Evolutionary conservation across 176 grass and related monocot genomes (phyloP), one percentile per base, ranked within the genome.

Genomic region (Oryza officinalis): DNA sequence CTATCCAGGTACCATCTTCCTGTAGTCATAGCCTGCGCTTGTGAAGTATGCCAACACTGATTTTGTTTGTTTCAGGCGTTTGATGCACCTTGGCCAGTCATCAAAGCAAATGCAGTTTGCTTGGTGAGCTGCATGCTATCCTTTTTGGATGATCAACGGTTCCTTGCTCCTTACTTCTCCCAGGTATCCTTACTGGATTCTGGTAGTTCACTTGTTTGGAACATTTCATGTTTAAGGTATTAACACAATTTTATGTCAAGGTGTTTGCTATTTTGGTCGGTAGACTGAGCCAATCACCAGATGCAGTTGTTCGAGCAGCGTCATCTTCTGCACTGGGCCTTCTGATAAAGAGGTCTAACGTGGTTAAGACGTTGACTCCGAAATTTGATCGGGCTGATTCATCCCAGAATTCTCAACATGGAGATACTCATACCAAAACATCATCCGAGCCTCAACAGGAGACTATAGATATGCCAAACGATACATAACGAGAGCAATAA

Each of bases 31-130:
- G 25, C 64, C 61, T 45, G n/a, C 37, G 6, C 54, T 79, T 87
- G 27, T 80, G 64, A 74, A 88, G 22, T 22, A 69, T 64, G 35
- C 71, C 5, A 13, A 77, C 37, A 72, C 7, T 64, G 13, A 71
- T 89, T 78, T 83, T 82, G 49, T 59, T 85, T 68, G 65, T 81
- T 82, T 30, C 81, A 98, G 96, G 96, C 93, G 83, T 98, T 98
- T 78, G 96, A 95, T 86, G 93, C 91, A 31, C 93, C 87, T 88
- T 98, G 96, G 96, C 89, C 93, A 3, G 72, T 98, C 66, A 98
- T 98, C 79, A 88, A 93, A 88, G 96, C 93, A 78, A 98, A 98
- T 65, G 96, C 96, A 68, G 80, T 98, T 88, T 95, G 93, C 86
- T 92, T 98, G 49, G 92, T 94, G 27, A 90, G 96, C 80, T 93